Conservation (phyloP, 129 eudicot species). For the Flaveria trinervia region DNA sequence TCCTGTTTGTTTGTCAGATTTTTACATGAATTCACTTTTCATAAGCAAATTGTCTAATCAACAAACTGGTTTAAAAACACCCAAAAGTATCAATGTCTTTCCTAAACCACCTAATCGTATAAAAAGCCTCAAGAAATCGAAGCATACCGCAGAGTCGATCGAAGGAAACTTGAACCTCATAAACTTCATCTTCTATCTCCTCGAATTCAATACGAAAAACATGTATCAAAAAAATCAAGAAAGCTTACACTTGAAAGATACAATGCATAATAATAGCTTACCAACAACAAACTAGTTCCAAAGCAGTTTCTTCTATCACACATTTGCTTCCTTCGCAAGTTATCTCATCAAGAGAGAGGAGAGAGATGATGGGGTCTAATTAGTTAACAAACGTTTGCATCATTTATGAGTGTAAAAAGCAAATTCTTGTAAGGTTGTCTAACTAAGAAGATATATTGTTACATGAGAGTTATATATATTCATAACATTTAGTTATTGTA, state of each 20-base stretch:
- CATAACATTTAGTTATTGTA: neutral
- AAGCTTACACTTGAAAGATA: conserved; percentile 26
- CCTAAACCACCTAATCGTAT: neutral
- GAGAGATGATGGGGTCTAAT: neutral
- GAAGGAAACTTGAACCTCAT: conserved; percentile 29
- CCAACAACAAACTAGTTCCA: conserved; percentile 30
- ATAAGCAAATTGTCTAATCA: too few relatives aligned
- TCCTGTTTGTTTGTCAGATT: too few relatives aligned
- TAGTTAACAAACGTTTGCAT: conserved; percentile 28
- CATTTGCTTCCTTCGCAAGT: conserved; percentile 35
- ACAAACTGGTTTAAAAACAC: too few relatives aligned
- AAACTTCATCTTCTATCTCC: conserved; percentile 21
- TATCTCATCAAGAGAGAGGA: conserved; percentile 6
- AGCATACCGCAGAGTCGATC: conserved; percentile 27
- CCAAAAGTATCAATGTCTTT: too few relatives aligned
- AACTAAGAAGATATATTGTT: conserved; percentile 19
- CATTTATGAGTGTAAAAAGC: conserved; percentile 37
- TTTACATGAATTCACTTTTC: too few relatives aligned
- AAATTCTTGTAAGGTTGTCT: conserved; percentile 14
- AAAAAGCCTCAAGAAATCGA: neutral
- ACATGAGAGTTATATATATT: conserved; percentile 1
- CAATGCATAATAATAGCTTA: conserved; percentile 25
- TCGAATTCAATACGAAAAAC: conserved; percentile 18
- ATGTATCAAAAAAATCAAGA: neutral
- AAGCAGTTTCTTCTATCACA: conserved; percentile 33